phyloP scores from a whole-genome alignment of 1,139 yeast genomes.

The Kodamaea anthophila region DNA sequence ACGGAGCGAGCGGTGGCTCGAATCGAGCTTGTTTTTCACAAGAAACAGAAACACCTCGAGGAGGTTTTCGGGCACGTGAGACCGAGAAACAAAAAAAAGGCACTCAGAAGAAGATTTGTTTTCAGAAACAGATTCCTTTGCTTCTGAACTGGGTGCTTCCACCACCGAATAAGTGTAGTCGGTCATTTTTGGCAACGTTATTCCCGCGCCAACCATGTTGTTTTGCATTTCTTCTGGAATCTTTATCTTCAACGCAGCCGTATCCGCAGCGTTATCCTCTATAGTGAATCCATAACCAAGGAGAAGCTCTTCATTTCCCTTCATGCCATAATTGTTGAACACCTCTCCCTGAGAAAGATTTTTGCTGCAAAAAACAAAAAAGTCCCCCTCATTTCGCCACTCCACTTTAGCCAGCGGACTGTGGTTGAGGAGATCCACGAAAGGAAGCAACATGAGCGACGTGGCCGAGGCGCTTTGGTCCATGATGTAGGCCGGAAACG shows the following conservation, averaged over 20 bases:
- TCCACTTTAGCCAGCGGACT: conserved; percentile 52
- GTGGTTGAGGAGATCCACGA: conserved; percentile 77
- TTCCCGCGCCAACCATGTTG: conserved; percentile 30
- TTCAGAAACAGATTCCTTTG: conserved; percentile 16
- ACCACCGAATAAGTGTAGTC: conserved; percentile 44
- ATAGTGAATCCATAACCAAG: conserved; percentile 67
- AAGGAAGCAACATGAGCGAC: conserved; percentile 68
- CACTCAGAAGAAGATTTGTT: too few species aligned
- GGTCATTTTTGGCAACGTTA: conserved; percentile 39
- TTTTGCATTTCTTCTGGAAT: conserved; percentile 33
- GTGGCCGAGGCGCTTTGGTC: too few species aligned
- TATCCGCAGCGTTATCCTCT: conserved; percentile 55
- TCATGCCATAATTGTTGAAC: conserved; percentile 79
- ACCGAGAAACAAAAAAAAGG: conserved; percentile 35
- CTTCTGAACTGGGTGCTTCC: conserved; percentile 1
- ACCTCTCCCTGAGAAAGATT: conserved; percentile 42
- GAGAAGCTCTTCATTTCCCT: conserved; percentile 72
- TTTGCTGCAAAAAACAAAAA: conserved; percentile 25
- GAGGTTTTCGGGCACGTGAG: conserved; percentile 40
- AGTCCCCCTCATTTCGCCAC: conserved; percentile 43
- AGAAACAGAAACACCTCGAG: conserved; percentile 48
- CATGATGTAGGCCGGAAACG: conserved; percentile 62
- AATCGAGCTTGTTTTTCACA: conserved; percentile 40
- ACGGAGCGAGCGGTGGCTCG: conserved; percentile 33
- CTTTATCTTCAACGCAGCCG: conserved; percentile 52